Percentiles rank a stretch among this genome's conserved stretches.
These are phyloP conservation scores for Boletellus sp. DNA, from an alignment of 768 basidiomycete genomes.

Conservation along the genomic window DNA sequence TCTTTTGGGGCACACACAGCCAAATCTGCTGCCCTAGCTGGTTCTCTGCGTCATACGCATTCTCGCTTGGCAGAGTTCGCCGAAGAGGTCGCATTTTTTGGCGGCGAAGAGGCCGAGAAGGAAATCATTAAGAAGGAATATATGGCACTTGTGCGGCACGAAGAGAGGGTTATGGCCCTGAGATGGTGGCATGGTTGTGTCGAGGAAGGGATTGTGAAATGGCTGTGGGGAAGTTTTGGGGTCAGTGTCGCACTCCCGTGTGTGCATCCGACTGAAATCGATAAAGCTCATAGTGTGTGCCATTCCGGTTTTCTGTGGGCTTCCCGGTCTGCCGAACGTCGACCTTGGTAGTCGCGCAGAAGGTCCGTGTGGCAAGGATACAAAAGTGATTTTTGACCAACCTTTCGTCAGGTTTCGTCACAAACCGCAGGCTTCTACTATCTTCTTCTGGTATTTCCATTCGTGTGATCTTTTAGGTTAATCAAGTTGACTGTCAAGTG, in stretches of 20 bases:
- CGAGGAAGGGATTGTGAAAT: slow-evolving; percentile 96
- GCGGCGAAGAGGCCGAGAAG: slow-evolving; percentile 88
- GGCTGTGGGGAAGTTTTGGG: slow-evolving; percentile 94
- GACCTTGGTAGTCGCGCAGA: slow-evolving; percentile 90
- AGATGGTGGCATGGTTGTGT: slow-evolving; percentile 88
- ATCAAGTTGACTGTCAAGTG: not conserved
- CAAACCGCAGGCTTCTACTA: slow-evolving; percentile 85
- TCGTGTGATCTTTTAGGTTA: slow-evolving; percentile 4
- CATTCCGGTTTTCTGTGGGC: slow-evolving; percentile 87
- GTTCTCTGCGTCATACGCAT: slow-evolving; percentile 87
- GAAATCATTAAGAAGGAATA: slow-evolving; percentile 88
- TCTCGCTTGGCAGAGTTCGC: slow-evolving; percentile 86
- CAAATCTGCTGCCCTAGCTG: slow-evolving; percentile 81
- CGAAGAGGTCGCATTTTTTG: slow-evolving; percentile 86
- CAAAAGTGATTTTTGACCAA: not conserved
- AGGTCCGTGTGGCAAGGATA: slow-evolving; percentile 42
- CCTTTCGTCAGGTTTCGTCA: slow-evolving; percentile 73
- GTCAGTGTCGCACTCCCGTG: slow-evolving; percentile 41
- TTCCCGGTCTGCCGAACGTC: slow-evolving; percentile 61
- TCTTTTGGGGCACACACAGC: slow-evolving; percentile 91
- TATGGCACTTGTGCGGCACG: slow-evolving; percentile 78
- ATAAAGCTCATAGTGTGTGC: slow-evolving; percentile 78
- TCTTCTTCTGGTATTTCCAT: slow-evolving; percentile 70
- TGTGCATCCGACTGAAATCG: slow-evolving; percentile 7
- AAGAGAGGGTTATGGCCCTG: slow-evolving; percentile 72